A percentile compares a stretch with the other conserved stretches of the same genome.
Evolutionary conservation across 2,329 filamentous ascomycete genomes (phyloP).

Genomic region (Botrytis porri): DNA sequence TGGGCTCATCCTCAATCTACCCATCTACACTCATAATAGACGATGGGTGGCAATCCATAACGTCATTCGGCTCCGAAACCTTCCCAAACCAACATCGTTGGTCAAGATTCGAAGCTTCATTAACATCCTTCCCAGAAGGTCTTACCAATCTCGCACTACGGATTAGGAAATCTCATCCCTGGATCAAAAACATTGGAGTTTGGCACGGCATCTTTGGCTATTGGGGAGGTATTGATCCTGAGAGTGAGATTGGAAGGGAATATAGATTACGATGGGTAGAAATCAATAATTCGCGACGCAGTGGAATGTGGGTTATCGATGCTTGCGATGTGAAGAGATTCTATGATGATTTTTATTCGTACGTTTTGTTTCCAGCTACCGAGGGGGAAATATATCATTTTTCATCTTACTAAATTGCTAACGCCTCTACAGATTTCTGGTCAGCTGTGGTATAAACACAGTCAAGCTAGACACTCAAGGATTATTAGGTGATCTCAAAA

Average conservation of each 20-base stretch:
- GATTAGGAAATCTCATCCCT: constrained; percentile 20
- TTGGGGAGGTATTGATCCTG: constrained; percentile 24
- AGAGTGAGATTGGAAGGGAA: constrained; percentile 16
- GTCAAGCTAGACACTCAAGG: constrained; percentile 26
- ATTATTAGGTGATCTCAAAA: constrained; percentile 18
- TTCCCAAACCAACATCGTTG: constrained; percentile 15
- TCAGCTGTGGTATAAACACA: constrained; percentile 19
- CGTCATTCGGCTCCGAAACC: constrained; percentile 5
- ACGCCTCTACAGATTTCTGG: constrained; percentile 19
- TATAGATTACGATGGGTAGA: constrained; percentile 22
- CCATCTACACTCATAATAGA: constrained; percentile 27
- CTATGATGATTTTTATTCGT: constrained; percentile 26
- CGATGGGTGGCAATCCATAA: constrained; percentile 26
- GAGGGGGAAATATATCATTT: too few species aligned
- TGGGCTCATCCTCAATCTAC: constrained; percentile 14
- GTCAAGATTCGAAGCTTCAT: constrained; percentile 22
- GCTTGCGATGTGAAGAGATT: constrained; percentile 18
- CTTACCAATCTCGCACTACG: constrained; percentile 17
- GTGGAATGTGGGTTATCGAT: constrained; percentile 22
- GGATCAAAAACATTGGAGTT: constrained; percentile 23
- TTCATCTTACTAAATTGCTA: neutral
- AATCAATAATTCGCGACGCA: constrained; percentile 11
- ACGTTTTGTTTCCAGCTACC: neutral
- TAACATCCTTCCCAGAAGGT: constrained; percentile 21
- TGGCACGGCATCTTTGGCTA: constrained; percentile 27